Conservation (phyloP, 2,329 filamentous ascomycete species). For the Microdochium trichocladiopsis region DNA sequence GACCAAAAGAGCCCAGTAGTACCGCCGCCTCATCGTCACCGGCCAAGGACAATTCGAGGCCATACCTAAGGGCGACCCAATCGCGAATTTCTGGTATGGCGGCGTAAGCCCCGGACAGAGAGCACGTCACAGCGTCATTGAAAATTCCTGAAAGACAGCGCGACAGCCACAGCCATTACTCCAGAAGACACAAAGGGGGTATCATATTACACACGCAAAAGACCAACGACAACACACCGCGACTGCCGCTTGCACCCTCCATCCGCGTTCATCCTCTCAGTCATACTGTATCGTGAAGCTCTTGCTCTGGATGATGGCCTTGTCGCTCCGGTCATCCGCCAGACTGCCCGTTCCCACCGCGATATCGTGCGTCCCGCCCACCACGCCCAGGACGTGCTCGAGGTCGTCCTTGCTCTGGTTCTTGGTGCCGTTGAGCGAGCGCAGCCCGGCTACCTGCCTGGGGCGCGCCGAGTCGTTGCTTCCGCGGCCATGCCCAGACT, state of each 20-base stretch:
- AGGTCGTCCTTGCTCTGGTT: not conserved
- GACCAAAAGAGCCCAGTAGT: no score
- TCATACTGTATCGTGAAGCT: not conserved
- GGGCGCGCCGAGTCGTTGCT: not conserved
- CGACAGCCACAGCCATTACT: no score
- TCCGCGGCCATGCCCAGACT: not conserved
- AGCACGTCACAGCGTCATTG: no score
- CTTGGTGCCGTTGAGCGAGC: not conserved
- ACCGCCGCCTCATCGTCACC: no score
- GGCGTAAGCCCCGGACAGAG: no score
- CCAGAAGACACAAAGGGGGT: no score
- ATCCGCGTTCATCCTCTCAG: not conserved
- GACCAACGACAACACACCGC: no score
- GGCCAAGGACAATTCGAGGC: no score
- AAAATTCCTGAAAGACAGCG: no score
- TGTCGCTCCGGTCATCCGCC: not conserved
- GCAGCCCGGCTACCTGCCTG: not conserved
- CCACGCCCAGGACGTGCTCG: not conserved
- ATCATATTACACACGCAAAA: no score
- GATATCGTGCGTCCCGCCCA: not conserved
- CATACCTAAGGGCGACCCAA: no score
- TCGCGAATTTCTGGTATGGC: no score
- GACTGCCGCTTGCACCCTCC: not conserved
- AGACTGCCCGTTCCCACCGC: not conserved
- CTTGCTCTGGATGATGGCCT: conserved; percentile 1